Evolutionary conservation across 345 rosid genomes (phyloP), one percentile per base, ranked within the genome.

Genomic region (Melastoma malabathricum): DNA sequence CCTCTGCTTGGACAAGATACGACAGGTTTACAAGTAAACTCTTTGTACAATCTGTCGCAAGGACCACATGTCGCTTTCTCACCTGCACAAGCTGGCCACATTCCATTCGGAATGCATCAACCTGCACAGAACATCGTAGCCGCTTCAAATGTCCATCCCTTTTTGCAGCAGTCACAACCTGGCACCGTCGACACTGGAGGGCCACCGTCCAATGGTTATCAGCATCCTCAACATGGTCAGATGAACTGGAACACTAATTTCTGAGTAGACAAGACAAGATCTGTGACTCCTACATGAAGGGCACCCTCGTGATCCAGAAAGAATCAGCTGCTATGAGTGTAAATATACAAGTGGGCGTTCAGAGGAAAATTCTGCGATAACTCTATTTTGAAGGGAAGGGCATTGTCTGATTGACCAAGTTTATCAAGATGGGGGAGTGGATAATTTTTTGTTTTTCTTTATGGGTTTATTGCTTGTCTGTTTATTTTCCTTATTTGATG

Each of bases 21-120:
- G 49, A 72, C 77, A 44, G 70, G 65, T 67, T 38, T 82, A 71
- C 97, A 80, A 61, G 69, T 77, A 22, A 80, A 70, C 70, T 62
- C 81, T 47, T 38, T 84, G 54, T 75, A 75, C 72, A 75, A 80
- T 59, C 71, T 82, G 18, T 71, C 72, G 49, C 94, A 81, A 43
- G 83, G 86, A 19, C 90, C 80, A 55, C 94, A 73, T 54, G 61
- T 81, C 49, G 51, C 77, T 13, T 84, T 71, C 61, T 72, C 89
- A 29, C 78, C 76, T 29, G 68, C 75, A 38, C 94, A 76, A 64
- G 66, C 76, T 14, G 82, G 83, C 34, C 95, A 77, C 19, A 74
- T 76, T 16, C 70, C 79, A 18, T 76, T 71, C 53, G 63, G 88
- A 52, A 51, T 80, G 20, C 77, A 80, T 59, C 81, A 75, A 47